These are phyloP conservation scores for Kazachstania sp. DNA, from an alignment of 1,139 yeast genomes.

Conservation along the genomic window DNA sequence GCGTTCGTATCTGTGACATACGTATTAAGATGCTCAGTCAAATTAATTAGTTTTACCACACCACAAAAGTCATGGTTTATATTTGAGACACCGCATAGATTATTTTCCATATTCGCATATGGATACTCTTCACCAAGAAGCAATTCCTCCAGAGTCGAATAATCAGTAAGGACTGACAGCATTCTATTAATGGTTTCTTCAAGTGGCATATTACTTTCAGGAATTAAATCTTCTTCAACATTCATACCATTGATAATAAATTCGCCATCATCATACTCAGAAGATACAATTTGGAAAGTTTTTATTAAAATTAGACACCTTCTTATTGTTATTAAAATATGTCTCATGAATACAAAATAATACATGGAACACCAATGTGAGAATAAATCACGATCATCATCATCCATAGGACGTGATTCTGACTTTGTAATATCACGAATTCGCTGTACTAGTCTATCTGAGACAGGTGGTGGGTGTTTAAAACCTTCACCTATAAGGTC, in stretches of 20 bases:
- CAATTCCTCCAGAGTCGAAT: constrained; percentile 11
- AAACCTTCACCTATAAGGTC: too few species aligned
- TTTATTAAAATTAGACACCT: constrained; percentile 24
- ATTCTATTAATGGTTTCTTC: constrained; percentile 11
- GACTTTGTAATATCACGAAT: too few species aligned
- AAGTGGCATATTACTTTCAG: constrained; percentile 6
- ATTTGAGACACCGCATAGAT: too few species aligned
- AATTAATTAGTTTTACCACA: constrained; percentile 47
- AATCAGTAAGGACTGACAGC: constrained; percentile 13
- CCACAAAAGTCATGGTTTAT: constrained; percentile 52
- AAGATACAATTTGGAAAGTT: constrained; percentile 18
- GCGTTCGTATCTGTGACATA: constrained; percentile 49
- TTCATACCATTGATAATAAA: constrained; percentile 14
- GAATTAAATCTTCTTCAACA: constrained; percentile 11
- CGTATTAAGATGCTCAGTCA: constrained; percentile 59
- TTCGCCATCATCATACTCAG: constrained; percentile 12
- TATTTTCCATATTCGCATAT: constrained; percentile 2
- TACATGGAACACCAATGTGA: too few species aligned
- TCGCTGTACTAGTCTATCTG: too few species aligned
- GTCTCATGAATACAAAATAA: constrained; percentile 11
- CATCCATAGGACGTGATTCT: too few species aligned
- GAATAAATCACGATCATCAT: too few species aligned
- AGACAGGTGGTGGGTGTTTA: too few species aligned
- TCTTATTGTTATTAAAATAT: constrained; percentile 24
- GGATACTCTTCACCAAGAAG: constrained; percentile 1